Conservation (phyloP, 1,284 basidiomycete species). For the Ustilago lituana region DNA sequence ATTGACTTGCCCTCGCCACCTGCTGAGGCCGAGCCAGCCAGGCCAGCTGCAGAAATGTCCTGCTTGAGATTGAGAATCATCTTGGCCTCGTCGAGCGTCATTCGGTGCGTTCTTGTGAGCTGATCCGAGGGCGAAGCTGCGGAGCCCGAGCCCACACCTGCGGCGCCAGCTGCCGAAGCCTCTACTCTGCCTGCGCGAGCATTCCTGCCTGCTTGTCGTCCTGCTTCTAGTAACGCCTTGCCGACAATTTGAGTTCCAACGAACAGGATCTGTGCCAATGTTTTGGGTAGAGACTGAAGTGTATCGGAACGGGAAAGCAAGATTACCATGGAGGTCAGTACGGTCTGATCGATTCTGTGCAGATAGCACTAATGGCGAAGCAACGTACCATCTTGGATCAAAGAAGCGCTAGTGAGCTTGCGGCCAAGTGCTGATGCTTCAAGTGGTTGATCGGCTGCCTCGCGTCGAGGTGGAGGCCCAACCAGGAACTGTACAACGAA, state of each 20-base stretch:
- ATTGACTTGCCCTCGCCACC: slow-evolving; percentile 39
- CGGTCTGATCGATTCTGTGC: not conserved
- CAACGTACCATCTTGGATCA: slow-evolving; percentile 15
- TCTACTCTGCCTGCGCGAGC: slow-evolving; percentile 79
- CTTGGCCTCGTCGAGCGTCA: slow-evolving; percentile 95
- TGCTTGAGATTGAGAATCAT: slow-evolving; percentile 91
- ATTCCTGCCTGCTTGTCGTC: slow-evolving; percentile 90
- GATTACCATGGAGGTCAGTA: not conserved
- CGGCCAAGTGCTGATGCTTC: not conserved
- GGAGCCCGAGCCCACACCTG: slow-evolving; percentile 68
- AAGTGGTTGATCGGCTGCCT: not conserved
- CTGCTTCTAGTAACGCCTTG: slow-evolving; percentile 89
- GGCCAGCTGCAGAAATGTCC: slow-evolving; percentile 64
- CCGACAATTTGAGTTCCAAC: slow-evolving; percentile 86
- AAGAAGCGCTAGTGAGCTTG: not conserved
- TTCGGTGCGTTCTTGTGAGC: slow-evolving; percentile 78
- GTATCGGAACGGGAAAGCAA: not conserved
- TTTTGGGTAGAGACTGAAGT: slow-evolving; percentile 69
- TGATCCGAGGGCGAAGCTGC: slow-evolving; percentile 60
- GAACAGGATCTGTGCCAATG: slow-evolving; percentile 83
- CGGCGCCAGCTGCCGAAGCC: slow-evolving; percentile 76
- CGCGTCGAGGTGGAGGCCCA: slow-evolving; percentile 21
- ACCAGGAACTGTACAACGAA: no score
- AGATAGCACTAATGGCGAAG: no score
- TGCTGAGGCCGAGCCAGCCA: slow-evolving; percentile 16